Evolutionary conservation across 164 flowering plant species (phyloP), one percentile per base, ranked within the genome.

Genomic region (Dillenia turbinata): DNA sequence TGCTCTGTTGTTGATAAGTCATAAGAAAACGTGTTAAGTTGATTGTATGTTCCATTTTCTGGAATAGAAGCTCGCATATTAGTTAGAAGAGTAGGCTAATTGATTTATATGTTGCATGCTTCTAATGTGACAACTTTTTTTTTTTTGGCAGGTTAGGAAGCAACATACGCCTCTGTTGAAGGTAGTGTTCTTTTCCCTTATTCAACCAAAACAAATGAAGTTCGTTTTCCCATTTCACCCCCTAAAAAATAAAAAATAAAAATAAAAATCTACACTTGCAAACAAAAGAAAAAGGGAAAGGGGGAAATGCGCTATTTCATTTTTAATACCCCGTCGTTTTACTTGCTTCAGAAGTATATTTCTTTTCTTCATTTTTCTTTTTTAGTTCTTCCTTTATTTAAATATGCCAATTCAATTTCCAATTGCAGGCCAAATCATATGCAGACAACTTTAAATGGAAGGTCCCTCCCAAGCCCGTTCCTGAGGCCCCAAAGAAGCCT

Each of bases 141-240:
- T 58, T 66, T 49, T 11, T 67, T 16, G 75, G 80, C 88, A 94
- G 97, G 95, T 94, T 53, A 94, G 77, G 78, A 89, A 88, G 83
- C 97, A 24, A 24, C 89, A 89, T 40, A 86, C 96, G 13, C 97
- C 97, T 45, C 59, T 94, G 47, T 77, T 94, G 75, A 94, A 85
- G 97, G 97, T 93, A 84, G 10, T 1, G 47, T 50, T 57, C 63
- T 57, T 54, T 8, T 59, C 58, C 63, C 49, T 22, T 12, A 11
- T 10, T 26, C 22, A 26, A 26, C 33, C 33, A 26, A 2, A 26
- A 33, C 40, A 4, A 33, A 33, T 5, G 40, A 33, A 5, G 40
- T 33, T 19, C 22, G 1, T 19, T 19, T 19, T 19, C 22, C 22
- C 22, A 1, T 19, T 19, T 19, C 22, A 19, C 22, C 22, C 22